Base-by-base conservation (phyloP, 371 early-diverging fungal genomes). In the Mortierella sp. region DNA sequence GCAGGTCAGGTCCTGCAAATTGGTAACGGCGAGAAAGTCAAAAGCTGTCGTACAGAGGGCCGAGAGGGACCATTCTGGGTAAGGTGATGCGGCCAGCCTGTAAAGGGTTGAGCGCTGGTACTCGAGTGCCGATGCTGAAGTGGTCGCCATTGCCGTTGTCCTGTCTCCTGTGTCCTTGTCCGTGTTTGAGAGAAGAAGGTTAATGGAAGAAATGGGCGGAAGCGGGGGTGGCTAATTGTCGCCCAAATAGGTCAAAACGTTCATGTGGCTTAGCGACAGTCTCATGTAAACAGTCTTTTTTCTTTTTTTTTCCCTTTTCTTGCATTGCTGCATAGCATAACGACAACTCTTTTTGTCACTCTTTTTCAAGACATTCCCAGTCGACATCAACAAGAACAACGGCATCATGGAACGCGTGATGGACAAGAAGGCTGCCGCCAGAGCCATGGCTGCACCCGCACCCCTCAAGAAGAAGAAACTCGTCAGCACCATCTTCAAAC, bases 1-100 rank as follows among this genome's bases (percentile, higher is more conserved):
- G 0, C 26, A 16, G 5, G 14, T 3, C 4, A 60, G 31, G 31
- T 38, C 42, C 1, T 5, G 42, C 42, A 28, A 3, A 13, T 4
- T 13, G 13, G 13, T 28, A 11, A 4, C 1, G 44, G 48, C 8
- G 3, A 16, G 8, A 48, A n/a, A 8, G 45, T 6, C 14, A 26
- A 24, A 16, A 7, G 31, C 16, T 24, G 7, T 11, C 68, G 72
- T 82, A 85, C 86, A 79, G 24, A 85, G 79, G 11, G 82, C 82
- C 0, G 86, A 79, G 45, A 85, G 79, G 47, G 82, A 74, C 86
- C 86, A 85, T 73, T 85, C 86, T 4, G 86, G 86, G 48, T 75
- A 81, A 0, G 86, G 86, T 0, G 78, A 78, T 0, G 80, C 65
- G 10, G 86, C 86, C 21, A 85, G 73, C 45, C 54, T 74, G 77